A percentile compares a stretch with the other conserved stretches of the same genome.
Conservation (phyloP, 495 filamentous ascomycete genomes). For the Aspergillus nanangensis region DNA sequence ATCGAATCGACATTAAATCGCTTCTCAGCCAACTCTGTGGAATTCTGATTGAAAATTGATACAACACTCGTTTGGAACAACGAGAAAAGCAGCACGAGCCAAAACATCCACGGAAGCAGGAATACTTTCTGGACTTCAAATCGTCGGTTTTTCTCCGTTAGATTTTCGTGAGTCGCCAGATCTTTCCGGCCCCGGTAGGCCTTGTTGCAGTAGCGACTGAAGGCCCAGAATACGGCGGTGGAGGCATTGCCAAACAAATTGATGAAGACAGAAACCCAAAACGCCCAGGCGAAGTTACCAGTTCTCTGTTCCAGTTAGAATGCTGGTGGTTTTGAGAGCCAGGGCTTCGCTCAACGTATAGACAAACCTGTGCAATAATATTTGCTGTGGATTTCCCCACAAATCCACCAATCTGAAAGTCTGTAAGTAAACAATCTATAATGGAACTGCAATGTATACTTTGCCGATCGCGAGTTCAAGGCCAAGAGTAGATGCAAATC, state of each 20-base stretch:
- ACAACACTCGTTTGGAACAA: conserved; percentile 41
- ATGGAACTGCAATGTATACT: conserved; percentile 9
- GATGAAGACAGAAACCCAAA: conserved; percentile 45
- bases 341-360: conserved; percentile 3
- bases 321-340: neutral
- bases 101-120: conserved; percentile 41
- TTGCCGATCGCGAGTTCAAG: conserved; percentile 42
- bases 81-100: conserved; percentile 35
- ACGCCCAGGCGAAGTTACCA: conserved; percentile 42
- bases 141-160: conserved; percentile 43
- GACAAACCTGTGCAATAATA: conserved; percentile 14
- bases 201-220: conserved; percentile 31
- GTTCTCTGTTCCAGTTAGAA: conserved; percentile 19
- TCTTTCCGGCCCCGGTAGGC: conserved; percentile 30
- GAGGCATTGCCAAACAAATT: conserved; percentile 42
- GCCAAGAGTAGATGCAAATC: conserved; percentile 39
- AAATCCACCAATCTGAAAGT: conserved; percentile 14
- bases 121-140: conserved; percentile 40
- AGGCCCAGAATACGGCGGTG: conserved; percentile 37
- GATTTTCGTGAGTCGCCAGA: conserved; percentile 30
- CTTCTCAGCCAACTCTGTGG: conserved; percentile 40
- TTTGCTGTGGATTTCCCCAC: conserved; percentile 21
- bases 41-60: conserved; percentile 36
- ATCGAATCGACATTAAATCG: conserved; percentile 36
- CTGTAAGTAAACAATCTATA: neutral